Evolutionary conservation across 148 eudicot species (phyloP).

Genomic region (Gaultheria prostrata): DNA sequence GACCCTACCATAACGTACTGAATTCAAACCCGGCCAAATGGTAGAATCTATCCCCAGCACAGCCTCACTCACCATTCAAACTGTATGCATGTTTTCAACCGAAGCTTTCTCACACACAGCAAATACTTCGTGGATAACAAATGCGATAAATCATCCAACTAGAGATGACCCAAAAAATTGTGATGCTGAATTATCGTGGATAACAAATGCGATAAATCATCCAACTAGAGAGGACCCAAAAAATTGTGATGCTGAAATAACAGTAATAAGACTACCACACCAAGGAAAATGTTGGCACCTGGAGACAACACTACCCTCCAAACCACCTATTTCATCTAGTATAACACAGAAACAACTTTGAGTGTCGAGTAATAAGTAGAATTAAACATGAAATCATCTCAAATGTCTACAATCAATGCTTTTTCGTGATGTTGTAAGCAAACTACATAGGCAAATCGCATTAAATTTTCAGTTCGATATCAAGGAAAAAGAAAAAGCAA

Average conservation of each 20-base stretch:
- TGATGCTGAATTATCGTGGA: neutral
- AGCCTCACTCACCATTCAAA: constrained; percentile 2
- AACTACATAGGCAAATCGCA: neutral
- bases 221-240: neutral
- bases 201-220: neutral
- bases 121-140: neutral
- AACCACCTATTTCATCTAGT: neutral
- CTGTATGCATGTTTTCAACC: neutral
- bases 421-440: neutral
- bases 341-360: neutral
- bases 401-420: neutral
- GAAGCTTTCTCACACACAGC: neutral
- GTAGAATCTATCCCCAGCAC: neutral
- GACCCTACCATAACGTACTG: neutral
- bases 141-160: neutral
- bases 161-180: neutral
- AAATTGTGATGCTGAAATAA: neutral
- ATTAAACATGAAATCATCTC: neutral
- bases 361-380: neutral
- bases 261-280: neutral
- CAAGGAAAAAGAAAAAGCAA: neutral
- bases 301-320: neutral
- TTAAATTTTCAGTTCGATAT: neutral
- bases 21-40: neutral
- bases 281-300: neutral